A percentile compares a stretch with the other conserved stretches of the same genome.
Conservation (phyloP, 148 eudicot species). For the Nepenthes mirabilis region DNA sequence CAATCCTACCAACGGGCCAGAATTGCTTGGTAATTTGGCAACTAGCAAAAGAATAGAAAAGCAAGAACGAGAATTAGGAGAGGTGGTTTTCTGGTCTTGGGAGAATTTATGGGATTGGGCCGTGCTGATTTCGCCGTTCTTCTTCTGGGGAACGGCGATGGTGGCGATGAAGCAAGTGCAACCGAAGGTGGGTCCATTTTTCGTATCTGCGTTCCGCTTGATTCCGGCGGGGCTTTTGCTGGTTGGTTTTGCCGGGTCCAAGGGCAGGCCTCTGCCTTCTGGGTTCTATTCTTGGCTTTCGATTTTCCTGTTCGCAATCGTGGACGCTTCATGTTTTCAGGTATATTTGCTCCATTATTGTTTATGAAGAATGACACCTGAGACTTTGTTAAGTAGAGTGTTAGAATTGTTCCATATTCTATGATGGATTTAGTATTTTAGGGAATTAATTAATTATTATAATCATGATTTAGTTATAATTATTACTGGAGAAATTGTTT, state of each 20-base stretch:
- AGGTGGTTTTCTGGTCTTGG: constrained; percentile 7
- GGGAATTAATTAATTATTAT: too few species aligned
- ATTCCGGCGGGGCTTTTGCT: constrained; percentile 77
- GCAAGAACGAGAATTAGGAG: constrained; percentile 6
- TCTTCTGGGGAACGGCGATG: constrained; percentile 99
- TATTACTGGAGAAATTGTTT: too few species aligned
- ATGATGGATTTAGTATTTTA: too few species aligned
- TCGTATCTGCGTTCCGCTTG: constrained; percentile 58
- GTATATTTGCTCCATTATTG: constrained; percentile 12
- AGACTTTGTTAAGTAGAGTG: too few species aligned
- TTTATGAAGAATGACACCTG: too few species aligned
- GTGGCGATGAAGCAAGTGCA: constrained; percentile 96
- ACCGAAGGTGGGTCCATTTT: constrained; percentile 77
- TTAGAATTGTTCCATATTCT: too few species aligned
- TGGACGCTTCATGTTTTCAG: constrained; percentile 95
- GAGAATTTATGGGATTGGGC: constrained; percentile 52
- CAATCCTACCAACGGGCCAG: constrained; percentile 5
- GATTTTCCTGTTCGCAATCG: constrained; percentile 60
- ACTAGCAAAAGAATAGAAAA: constrained; percentile 4
- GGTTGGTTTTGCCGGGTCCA: constrained; percentile 50
- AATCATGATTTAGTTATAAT: too few species aligned
- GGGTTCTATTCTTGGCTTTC: constrained; percentile 79
- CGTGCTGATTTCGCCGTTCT: constrained; percentile 75
- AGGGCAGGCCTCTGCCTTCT: constrained; percentile 61
- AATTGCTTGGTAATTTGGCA: neutral